phyloP scores from a whole-genome alignment of 768 basidiomycete genomes.

The Trametes sanguinea region DNA sequence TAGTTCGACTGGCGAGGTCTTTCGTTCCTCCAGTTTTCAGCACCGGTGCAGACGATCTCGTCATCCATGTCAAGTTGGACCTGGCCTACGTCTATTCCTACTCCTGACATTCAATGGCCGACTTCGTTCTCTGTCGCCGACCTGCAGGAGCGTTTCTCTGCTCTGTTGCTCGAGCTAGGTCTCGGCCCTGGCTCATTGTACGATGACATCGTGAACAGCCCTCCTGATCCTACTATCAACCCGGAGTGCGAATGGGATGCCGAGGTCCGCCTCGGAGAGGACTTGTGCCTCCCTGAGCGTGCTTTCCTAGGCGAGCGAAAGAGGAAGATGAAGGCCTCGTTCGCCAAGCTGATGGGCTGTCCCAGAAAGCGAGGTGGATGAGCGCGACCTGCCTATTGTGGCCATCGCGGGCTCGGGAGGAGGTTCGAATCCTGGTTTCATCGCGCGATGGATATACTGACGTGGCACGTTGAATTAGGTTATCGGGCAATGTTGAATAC shows the following conservation, averaged over 20 bases:
- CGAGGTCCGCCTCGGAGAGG: constrained; percentile 30
- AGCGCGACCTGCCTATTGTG: constrained; percentile 30
- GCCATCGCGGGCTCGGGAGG: constrained; percentile 32
- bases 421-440: constrained; percentile 13
- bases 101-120: constrained; percentile 25
- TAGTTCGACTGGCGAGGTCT: constrained; percentile 26
- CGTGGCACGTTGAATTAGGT: constrained; percentile 6
- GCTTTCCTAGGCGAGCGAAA: constrained; percentile 27
- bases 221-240: constrained; percentile 23
- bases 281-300: constrained; percentile 28
- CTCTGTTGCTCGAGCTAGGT: constrained; percentile 27
- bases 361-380: constrained; percentile 25
- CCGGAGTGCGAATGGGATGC: constrained; percentile 33
- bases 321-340: constrained; percentile 22
- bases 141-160: constrained; percentile 26
- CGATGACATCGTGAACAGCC: constrained; percentile 26
- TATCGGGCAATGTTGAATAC: constrained; percentile 33
- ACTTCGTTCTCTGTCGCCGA: constrained; percentile 19
- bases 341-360: constrained; percentile 29
- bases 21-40: constrained; percentile 20
- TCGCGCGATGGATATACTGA: background rate
- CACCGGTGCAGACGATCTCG: constrained; percentile 21
- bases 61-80: constrained; percentile 24
- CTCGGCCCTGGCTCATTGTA: constrained; percentile 31
- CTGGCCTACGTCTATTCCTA: constrained; percentile 22